Evolutionary conservation across 83 land plant species (phyloP).

Genomic region (Picea abies): DNA sequence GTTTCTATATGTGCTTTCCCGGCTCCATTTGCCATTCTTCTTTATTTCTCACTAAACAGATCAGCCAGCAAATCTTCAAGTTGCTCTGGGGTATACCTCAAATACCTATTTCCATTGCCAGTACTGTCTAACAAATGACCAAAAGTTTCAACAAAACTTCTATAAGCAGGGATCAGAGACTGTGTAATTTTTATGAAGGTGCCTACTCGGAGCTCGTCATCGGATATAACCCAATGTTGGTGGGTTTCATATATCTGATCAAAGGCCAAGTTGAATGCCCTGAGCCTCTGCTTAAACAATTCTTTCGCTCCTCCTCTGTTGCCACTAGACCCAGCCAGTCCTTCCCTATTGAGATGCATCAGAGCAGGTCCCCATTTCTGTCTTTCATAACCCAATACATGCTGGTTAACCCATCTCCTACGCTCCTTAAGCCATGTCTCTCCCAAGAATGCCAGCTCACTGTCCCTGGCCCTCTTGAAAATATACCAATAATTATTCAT

Average conservation of each 20-base stretch:
- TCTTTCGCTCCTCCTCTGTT: slow-evolving; percentile 17
- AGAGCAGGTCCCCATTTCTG: slow-evolving; percentile 27
- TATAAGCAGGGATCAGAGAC: slow-evolving; percentile 23
- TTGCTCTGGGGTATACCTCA: slow-evolving; percentile 18
- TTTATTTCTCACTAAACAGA: background rate
- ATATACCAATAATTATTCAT: slow-evolving; percentile 36
- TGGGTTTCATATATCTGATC: slow-evolving; percentile 21
- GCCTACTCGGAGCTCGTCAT: slow-evolving; percentile 24
- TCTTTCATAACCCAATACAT: slow-evolving; percentile 22
- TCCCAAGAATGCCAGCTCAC: slow-evolving; percentile 17
- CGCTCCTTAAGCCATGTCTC: slow-evolving; percentile 22
- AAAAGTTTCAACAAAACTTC: slow-evolving; percentile 24
- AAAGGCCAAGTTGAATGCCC: slow-evolving; percentile 4
- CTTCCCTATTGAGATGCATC: slow-evolving; percentile 21
- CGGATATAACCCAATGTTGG: slow-evolving; percentile 15
- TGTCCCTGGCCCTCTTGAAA: slow-evolving; percentile 21
- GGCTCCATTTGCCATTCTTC: background rate
- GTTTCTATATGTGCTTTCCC: too few species aligned
- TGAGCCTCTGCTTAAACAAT: slow-evolving; percentile 24
- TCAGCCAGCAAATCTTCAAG: slow-evolving; percentile 19
- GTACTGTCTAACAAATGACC: slow-evolving; percentile 16
- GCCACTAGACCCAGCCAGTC: slow-evolving; percentile 7
- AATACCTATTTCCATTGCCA: background rate
- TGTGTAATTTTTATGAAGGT: slow-evolving; percentile 19
- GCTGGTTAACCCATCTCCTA: slow-evolving; percentile 20